These are phyloP conservation scores for Gracilariopsis chorda DNA, from an alignment of 23 red algal genomes.

Conservation along the genomic window DNA sequence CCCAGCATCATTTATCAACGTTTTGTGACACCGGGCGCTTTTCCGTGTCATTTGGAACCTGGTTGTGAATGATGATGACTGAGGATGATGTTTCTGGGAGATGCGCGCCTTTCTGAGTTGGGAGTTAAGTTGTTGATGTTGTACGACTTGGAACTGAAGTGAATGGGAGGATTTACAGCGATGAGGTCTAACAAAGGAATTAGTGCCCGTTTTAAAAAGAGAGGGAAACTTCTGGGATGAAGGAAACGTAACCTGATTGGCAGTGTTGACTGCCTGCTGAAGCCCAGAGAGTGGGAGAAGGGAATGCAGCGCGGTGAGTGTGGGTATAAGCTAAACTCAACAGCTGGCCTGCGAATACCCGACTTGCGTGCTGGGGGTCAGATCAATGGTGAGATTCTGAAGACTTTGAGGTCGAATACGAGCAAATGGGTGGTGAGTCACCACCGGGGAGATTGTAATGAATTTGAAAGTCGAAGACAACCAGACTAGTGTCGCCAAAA, in stretches of 20 bases:
- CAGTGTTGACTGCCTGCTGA: not conserved
- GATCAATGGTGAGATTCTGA: not conserved
- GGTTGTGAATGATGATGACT: not conserved
- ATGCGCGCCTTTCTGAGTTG: too few species aligned
- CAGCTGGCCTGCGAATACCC: not conserved
- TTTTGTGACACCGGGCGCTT: not conserved
- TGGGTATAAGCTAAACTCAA: not conserved
- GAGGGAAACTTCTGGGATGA: not conserved
- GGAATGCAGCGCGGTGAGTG: not conserved
- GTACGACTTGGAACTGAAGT: not conserved
- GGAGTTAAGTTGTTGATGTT: too few species aligned
- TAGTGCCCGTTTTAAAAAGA: not conserved
- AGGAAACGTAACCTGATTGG: not conserved
- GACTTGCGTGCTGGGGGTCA: not conserved
- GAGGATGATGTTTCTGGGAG: not conserved
- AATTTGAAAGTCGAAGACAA: not conserved
- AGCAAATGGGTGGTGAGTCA: not conserved
- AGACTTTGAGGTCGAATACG: not conserved
- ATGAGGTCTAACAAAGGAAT: too few species aligned
- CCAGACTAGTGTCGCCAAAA: not conserved
- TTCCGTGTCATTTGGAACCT: not conserved
- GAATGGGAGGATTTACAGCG: not conserved
- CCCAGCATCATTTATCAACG: not conserved
- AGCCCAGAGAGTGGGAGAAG: not conserved
- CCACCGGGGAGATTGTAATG: not conserved